Conservation (phyloP, 2,329 filamentous ascomycete genomes). For the Neoarthrinium moseri region DNA sequence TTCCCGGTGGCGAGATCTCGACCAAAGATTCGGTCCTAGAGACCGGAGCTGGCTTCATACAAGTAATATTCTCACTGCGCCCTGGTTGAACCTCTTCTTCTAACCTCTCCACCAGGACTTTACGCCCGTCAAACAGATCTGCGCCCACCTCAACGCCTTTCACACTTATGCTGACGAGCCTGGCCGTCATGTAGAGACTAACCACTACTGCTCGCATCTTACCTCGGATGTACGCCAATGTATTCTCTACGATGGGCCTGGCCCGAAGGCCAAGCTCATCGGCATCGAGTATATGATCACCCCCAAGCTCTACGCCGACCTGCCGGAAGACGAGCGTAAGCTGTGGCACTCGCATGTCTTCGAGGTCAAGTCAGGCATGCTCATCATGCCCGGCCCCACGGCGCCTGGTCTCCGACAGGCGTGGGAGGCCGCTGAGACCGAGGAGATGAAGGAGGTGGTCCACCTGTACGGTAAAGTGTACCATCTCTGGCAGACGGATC, state of each 20-base stretch:
- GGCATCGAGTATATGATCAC: slow-evolving; percentile 89
- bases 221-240: slow-evolving; percentile 81
- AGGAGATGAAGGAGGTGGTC: slow-evolving; percentile 76
- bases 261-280: slow-evolving; percentile 68
- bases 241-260: slow-evolving; percentile 75
- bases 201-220: slow-evolving; percentile 82
- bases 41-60: slow-evolving; percentile 58
- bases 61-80: slow-evolving; percentile 36
- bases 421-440: slow-evolving; percentile 76
- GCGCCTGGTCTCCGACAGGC: slow-evolving; percentile 50
- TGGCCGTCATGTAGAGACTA: slow-evolving; percentile 68
- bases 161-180: slow-evolving; percentile 78
- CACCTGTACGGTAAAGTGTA: slow-evolving; percentile 80
- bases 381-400: slow-evolving; percentile 69
- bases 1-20: slow-evolving; percentile 49
- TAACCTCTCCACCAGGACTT: slow-evolving; percentile 52
- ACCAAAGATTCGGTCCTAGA: slow-evolving; percentile 58
- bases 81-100: neutral
- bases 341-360: slow-evolving; percentile 79
- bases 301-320: slow-evolving; percentile 62
- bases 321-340: slow-evolving; percentile 65
- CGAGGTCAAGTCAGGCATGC: slow-evolving; percentile 76
- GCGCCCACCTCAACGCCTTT: slow-evolving; percentile 84
- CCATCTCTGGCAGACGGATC: slow-evolving; percentile 84
- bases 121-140: slow-evolving; percentile 69